Conservation (phyloP, 345 rosid genomes). For the Noccaea caerulescens region DNA sequence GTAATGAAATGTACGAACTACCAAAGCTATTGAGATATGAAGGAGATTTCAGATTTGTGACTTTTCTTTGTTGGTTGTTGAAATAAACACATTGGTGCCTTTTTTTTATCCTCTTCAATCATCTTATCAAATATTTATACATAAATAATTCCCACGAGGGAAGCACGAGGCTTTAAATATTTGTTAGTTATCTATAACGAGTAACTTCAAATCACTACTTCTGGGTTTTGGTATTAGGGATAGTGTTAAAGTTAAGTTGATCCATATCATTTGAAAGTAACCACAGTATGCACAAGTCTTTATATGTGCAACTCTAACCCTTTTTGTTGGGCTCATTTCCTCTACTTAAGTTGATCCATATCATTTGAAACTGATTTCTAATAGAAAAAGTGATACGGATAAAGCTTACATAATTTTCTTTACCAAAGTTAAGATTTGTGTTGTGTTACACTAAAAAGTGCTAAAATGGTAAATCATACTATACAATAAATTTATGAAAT, state of each 20-base stretch:
- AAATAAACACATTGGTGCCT: background rate
- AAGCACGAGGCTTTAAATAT: constrained; percentile 39
- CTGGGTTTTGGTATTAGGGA: background rate
- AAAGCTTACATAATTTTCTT: background rate
- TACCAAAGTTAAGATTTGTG: background rate
- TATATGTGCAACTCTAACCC: no score
- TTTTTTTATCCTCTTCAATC: background rate
- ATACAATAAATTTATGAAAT: no score
- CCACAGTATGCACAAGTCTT: no score
- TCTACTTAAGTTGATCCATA: no score
- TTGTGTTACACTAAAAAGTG: background rate
- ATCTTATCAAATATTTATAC: background rate
- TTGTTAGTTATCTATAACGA: background rate
- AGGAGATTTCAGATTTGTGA: constrained; percentile 25
- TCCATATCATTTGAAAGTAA: no score
- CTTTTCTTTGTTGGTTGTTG: background rate
- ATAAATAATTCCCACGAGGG: constrained; percentile 40
- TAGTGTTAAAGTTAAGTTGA: background rate
- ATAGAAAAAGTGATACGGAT: background rate
- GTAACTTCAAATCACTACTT: background rate
- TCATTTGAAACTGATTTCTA: background rate
- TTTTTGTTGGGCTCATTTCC: background rate
- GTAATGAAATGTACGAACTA: background rate
- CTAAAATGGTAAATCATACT: no score
- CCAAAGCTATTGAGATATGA: background rate